Evolutionary conservation across 352 stramenopile species (phyloP).

Genomic region (Lagenidium giganteum): DNA sequence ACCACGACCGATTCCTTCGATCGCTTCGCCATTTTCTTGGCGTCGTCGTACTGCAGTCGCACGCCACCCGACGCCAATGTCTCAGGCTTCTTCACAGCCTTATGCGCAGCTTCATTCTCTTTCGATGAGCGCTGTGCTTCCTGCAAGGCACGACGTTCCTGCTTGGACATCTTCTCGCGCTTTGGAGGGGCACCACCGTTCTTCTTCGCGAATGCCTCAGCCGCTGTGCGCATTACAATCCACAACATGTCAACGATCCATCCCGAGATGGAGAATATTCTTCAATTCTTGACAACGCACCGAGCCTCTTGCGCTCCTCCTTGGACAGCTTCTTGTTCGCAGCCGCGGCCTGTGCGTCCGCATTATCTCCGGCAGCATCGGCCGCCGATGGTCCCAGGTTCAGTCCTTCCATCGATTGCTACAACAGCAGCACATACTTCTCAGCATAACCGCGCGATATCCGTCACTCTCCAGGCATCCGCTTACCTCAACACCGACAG

Average conservation of each 20-base stretch:
- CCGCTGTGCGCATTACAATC: slow-evolving; percentile 15
- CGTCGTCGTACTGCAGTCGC: slow-evolving; percentile 72
- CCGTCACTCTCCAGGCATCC: too few species aligned
- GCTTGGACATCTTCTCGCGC: slow-evolving; percentile 88
- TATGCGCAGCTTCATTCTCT: slow-evolving; percentile 24
- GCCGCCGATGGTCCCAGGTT: slow-evolving; percentile 30
- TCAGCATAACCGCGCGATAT: too few species aligned
- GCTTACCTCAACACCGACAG: too few species aligned
- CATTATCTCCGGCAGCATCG: not conserved
- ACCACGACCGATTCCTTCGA: slow-evolving; percentile 68
- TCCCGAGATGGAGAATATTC: not conserved
- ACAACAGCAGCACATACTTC: not conserved
- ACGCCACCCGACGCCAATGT: slow-evolving; percentile 31
- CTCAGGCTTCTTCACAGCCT: slow-evolving; percentile 35
- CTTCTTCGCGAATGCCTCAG: slow-evolving; percentile 60
- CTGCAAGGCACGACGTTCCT: slow-evolving; percentile 89
- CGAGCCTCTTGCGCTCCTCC: slow-evolving; percentile 63
- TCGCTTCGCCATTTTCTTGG: slow-evolving; percentile 70
- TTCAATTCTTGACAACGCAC: slow-evolving; percentile 8
- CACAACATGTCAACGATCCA: not conserved
- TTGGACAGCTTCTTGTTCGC: slow-evolving; percentile 47
- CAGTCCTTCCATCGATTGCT: slow-evolving; percentile 44
- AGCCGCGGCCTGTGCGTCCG: not conserved
- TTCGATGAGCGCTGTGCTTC: slow-evolving; percentile 88
- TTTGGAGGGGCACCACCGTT: slow-evolving; percentile 32